These are phyloP conservation scores for Penicillium sp. DNA, from an alignment of 2,329 filamentous ascomycete genomes.

Conservation along the genomic window DNA sequence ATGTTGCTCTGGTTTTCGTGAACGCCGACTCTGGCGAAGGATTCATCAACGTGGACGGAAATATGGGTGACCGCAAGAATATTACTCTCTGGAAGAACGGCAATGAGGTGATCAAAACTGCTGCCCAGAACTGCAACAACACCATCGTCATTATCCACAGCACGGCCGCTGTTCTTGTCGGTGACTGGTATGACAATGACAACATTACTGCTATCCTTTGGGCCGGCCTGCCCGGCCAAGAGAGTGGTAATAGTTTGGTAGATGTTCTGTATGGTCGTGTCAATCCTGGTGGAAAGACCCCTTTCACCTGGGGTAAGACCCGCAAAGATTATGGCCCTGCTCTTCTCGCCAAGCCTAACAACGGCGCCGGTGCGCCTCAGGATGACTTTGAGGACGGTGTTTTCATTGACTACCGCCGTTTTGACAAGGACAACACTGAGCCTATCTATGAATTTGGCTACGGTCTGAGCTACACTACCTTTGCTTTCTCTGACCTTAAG, in stretches of 20 bases:
- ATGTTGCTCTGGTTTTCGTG: constrained; percentile 74
- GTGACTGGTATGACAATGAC: constrained; percentile 58
- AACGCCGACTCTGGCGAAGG: constrained; percentile 86
- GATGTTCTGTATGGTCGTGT: constrained; percentile 70
- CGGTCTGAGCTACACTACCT: constrained; percentile 63
- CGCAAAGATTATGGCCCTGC: constrained; percentile 57
- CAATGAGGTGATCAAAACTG: constrained; percentile 76
- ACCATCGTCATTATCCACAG: constrained; percentile 91
- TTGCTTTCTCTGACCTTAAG: constrained; percentile 58
- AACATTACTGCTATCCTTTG: constrained; percentile 75
- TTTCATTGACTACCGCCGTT: constrained; percentile 56
- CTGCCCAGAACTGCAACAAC: constrained; percentile 76
- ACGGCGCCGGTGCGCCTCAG: constrained; percentile 57
- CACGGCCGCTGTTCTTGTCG: constrained; percentile 73
- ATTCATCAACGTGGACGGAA: constrained; percentile 78
- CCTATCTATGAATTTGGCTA: constrained; percentile 64
- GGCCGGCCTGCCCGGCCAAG: constrained; percentile 72
- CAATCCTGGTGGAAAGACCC: constrained; percentile 62
- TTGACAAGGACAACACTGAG: constrained; percentile 55
- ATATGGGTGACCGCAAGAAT: constrained; percentile 87
- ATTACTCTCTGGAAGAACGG: constrained; percentile 84
- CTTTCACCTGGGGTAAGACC: constrained; percentile 59
- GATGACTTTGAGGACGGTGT: constrained; percentile 60
- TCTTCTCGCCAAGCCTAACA: constrained; percentile 58
- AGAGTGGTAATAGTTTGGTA: constrained; percentile 71